phyloP scores from a whole-genome alignment of 352 stramenopile genomes.

The Pythium plurisporium region DNA sequence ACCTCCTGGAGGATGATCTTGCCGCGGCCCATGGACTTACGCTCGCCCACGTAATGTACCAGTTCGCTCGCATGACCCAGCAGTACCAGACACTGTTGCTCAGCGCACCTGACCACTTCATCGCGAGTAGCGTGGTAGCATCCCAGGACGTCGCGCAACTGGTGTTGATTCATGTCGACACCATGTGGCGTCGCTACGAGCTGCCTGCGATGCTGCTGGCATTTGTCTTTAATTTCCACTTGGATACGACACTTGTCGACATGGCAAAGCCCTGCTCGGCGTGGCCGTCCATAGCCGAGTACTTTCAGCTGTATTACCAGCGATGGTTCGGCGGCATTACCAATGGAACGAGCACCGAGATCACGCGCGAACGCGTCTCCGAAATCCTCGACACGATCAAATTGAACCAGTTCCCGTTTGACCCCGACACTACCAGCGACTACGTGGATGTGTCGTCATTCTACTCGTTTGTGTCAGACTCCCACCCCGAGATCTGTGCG shows the following conservation, averaged over 20 bases:
- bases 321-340: constrained; percentile 45
- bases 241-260: constrained; percentile 54
- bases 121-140: constrained; percentile 6
- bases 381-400: constrained; percentile 63
- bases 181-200: constrained; percentile 71
- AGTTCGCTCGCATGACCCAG: constrained; percentile 68
- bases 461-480: constrained; percentile 81
- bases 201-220: constrained; percentile 66
- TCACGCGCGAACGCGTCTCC: constrained; percentile 32
- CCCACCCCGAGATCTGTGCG: constrained; percentile 71
- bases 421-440: constrained; percentile 60
- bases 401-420: constrained; percentile 68
- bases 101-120: constrained; percentile 12
- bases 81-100: constrained; percentile 45
- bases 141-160: constrained; percentile 31
- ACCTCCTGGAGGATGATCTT: constrained; percentile 30
- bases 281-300: constrained; percentile 53
- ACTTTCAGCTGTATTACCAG: constrained; percentile 65
- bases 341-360: constrained; percentile 6
- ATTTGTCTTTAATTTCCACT: constrained; percentile 77
- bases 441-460: constrained; percentile 81
- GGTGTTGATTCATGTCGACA: constrained; percentile 47
- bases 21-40: constrained; percentile 41
- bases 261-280: constrained; percentile 39
- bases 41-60: constrained; percentile 74